These are phyloP conservation scores for Geotrichum europaeum DNA, from an alignment of 1,139 yeast genomes.

Conservation along the genomic window DNA sequence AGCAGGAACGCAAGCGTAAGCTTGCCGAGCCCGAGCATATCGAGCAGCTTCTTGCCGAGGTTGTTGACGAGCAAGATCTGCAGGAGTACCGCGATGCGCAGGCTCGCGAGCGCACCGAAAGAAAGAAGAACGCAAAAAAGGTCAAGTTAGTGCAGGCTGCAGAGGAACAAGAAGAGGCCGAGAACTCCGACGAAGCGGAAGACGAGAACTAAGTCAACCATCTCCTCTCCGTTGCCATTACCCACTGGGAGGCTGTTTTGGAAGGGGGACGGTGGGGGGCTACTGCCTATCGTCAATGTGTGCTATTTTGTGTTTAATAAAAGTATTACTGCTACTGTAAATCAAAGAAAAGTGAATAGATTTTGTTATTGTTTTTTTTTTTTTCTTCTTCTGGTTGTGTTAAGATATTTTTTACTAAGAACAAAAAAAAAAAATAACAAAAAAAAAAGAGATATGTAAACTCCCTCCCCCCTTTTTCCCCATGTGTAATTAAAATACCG, in stretches of 20 bases:
- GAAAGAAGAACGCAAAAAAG: slow-evolving; percentile 23
- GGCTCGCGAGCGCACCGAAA: slow-evolving; percentile 32
- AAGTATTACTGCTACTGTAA: neutral
- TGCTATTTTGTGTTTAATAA: neutral
- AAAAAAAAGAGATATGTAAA: neutral
- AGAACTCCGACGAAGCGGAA: slow-evolving; percentile 2
- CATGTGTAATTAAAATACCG: too few species aligned
- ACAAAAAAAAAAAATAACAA: neutral
- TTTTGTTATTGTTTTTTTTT: neutral
- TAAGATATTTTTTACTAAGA: neutral
- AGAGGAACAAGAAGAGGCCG: slow-evolving; percentile 16
- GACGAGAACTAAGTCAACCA: neutral
- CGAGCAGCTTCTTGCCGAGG: slow-evolving; percentile 74
- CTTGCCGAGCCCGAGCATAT: slow-evolving; percentile 45
- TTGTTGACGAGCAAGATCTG: slow-evolving; percentile 61
- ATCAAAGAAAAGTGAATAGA: neutral
- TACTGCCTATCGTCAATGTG: neutral
- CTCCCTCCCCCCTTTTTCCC: too few species aligned
- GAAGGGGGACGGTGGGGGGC: neutral
- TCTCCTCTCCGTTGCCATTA: neutral
- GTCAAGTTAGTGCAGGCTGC: slow-evolving; percentile 21
- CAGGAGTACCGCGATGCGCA: slow-evolving; percentile 37
- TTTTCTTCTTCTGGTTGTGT: neutral
- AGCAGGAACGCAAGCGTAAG: slow-evolving; percentile 35
- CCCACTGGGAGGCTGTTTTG: neutral